Percentiles rank a stretch among this genome's conserved stretches.
Conservation (phyloP, 441 rosid genomes). For the Hura crepitans region DNA sequence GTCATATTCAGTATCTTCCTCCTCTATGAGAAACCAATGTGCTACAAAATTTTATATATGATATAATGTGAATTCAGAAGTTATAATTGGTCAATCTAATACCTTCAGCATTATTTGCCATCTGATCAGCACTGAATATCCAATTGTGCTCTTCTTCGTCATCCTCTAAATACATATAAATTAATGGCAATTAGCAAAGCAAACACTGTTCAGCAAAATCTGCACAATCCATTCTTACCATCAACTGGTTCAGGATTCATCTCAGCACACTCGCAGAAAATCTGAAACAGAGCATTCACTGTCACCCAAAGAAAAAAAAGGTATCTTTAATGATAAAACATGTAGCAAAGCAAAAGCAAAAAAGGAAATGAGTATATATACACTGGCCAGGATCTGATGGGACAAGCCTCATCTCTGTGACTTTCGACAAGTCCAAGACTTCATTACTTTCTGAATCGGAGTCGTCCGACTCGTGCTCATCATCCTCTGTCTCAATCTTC, state of each 20-base stretch:
- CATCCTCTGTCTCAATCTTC: constrained; percentile 75
- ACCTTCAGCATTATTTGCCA: constrained; percentile 52
- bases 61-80: neutral
- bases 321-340: constrained; percentile 1
- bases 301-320: constrained; percentile 20
- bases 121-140: constrained; percentile 76
- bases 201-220: neutral
- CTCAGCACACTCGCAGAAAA: constrained; percentile 89
- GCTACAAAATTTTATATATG: constrained; percentile 3
- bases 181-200: neutral
- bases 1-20: constrained; percentile 49
- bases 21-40: constrained; percentile 29
- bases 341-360: neutral
- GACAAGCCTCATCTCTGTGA: constrained; percentile 84
- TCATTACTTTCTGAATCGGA: constrained; percentile 55
- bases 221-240: constrained; percentile 36
- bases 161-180: constrained; percentile 25
- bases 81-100: constrained; percentile 6
- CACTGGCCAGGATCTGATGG: constrained; percentile 82
- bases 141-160: constrained; percentile 48
- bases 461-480: constrained; percentile 47
- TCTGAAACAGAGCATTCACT: constrained; percentile 84
- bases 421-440: constrained; percentile 52
- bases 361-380: constrained; percentile 28
- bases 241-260: constrained; percentile 83